These are phyloP conservation scores for Dillenia suffruticosa DNA, from an alignment of 164 flowering plant species.

Conservation along the genomic window DNA sequence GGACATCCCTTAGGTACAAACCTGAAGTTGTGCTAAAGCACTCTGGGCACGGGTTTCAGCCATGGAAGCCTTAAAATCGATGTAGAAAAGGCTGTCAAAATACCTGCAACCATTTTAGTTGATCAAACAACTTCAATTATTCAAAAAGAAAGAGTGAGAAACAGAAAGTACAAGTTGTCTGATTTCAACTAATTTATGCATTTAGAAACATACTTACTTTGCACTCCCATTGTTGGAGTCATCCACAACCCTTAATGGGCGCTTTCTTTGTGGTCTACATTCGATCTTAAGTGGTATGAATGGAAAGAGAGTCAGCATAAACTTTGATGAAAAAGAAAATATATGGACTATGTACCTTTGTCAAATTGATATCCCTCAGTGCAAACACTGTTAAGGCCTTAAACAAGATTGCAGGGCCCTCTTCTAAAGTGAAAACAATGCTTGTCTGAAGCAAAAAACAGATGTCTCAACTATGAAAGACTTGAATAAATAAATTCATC, in stretches of 20 bases:
- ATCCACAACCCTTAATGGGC: slow-evolving; percentile 36
- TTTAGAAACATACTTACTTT: slow-evolving; percentile 17
- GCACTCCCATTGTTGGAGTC: slow-evolving; percentile 41
- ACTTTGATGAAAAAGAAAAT: no score
- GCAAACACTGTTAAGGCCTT: slow-evolving; percentile 52
- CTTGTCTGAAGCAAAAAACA: slow-evolving; percentile 27
- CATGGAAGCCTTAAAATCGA: slow-evolving; percentile 89
- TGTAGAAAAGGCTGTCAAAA: slow-evolving; percentile 75
- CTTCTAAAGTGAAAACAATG: slow-evolving; percentile 46
- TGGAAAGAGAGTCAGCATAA: not conserved
- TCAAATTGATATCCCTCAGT: slow-evolving; percentile 39
- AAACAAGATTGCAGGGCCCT: slow-evolving; percentile 48
- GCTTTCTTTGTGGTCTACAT: slow-evolving; percentile 42
- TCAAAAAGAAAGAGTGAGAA: no score
- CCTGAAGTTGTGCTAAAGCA: slow-evolving; percentile 79
- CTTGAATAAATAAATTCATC: not conserved
- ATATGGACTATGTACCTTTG: slow-evolving; percentile 21
- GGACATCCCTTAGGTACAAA: slow-evolving; percentile 16
- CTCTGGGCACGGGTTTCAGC: slow-evolving; percentile 69
- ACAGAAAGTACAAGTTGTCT: no score
- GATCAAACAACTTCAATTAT: no score
- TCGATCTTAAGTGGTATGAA: slow-evolving; percentile 30
- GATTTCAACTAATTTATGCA: no score
- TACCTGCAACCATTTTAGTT: slow-evolving; percentile 32
- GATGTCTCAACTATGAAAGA: not conserved